Evolutionary conservation across 1,139 yeast species (phyloP), one percentile per base, ranked within the genome.

Genomic region (Kazachstania sp.): DNA sequence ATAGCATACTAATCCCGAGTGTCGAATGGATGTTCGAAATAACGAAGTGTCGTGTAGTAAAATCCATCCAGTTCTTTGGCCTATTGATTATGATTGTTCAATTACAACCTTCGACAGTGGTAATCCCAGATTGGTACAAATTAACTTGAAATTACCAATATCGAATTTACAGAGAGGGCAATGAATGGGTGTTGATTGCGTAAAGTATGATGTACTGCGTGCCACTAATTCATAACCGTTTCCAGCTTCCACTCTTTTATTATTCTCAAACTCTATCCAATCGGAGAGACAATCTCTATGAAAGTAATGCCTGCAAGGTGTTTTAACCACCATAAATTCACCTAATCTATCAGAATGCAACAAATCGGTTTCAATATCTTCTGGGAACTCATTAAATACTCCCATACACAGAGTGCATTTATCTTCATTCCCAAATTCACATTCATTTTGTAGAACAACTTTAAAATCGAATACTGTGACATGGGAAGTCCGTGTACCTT

Each of bases 131-230:
- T 40, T 16, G n/a, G 20, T 32, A n/a, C 43, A 40, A 3, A 40
- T 30, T 15, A 40, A 23, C 23, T 40, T 40, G 37, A 20, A 32
- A 13, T n/a, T 40, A 23, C 32, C 32, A 19, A 40, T 11, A 23
- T 40, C 43, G 13, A 40, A 40, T 15, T 37, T 20, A n/a, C 43
- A 40, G 2, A 40, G 7, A 16, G 43, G 43, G 23, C 43, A 40
- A 5, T 7, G 7, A 15, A 15, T 7, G 15, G n/a, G 36, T 15
- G 11, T 6, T n/a, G n/a, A n/a, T 15, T 8, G 19, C 16, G 19
- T 15, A 31, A 6, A 15, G 9, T n/a, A 16, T 15, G 12, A 15
- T 32, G 2, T 13, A 7, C 2, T 5, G 11, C 11, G 13, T 8
- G 13, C 34, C 34, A 8, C 15, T 30, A 30, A 7, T 30, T 2